Base-by-base conservation (phyloP, 257 asterid species). In the Forsythia viridissima region DNA sequence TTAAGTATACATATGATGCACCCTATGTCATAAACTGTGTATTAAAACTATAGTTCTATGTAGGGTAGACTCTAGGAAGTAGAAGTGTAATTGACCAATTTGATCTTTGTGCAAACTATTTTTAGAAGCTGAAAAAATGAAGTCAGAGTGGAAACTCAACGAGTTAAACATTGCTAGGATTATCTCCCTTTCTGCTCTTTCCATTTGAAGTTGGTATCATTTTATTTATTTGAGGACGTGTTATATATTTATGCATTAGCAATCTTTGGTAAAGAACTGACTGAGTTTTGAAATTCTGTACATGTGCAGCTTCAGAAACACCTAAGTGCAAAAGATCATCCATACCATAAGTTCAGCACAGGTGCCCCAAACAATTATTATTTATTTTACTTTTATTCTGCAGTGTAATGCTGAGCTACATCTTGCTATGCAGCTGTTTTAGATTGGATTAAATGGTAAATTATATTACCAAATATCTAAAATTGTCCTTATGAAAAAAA, bases 311-410 rank as follows among this genome's bases (percentile, higher is more conserved):
- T 96, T 70, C 96, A 96, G 87, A 96, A 96, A 84, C 97, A 96
- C 88, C 76, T 96, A 67, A 92, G 95, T 68, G 87, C 81, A 74
- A 81, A 89, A 78, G 89, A 83, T 83, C 97, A 96, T 84, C 96
- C 97, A 37, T 96, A 90, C 87, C 97, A 96, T 89, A 96, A 93
- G 88, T 93, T 96, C 86, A 92, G 97, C 92, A 93, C 99, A 89
- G 99, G 99, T 96, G 86, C 77, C 88, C 70, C 41, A 72, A 73
- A 88, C 52, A 21, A 72, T 18, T 41, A 70, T 76, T 74, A 70
- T 80, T 79, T 66, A 63, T 74, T 57, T 73, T 74, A 73, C 24
- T 83, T 51, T 11, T 76, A 42, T 65, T 36, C 36, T 70, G 41
- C 51, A 46, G 61, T 78, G 24, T 3, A 18, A 39, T 16, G 71